A percentile compares a stretch with the other conserved stretches of the same genome.
phyloP scores from a whole-genome alignment of 805 yeast genomes.

The Wickerhamomyces chaumierensis region DNA sequence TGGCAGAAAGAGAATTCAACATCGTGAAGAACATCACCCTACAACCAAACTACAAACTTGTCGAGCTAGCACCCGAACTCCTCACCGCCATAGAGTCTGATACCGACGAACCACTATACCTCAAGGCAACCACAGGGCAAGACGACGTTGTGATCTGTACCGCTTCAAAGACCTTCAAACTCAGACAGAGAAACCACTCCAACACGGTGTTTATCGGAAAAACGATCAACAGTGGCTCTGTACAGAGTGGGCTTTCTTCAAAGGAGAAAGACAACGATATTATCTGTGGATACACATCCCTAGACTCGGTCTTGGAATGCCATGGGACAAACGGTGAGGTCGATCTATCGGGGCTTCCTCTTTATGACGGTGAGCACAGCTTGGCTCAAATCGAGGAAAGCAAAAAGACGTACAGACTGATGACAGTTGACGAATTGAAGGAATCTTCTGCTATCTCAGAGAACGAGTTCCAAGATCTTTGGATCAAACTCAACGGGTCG shows the following conservation, averaged over 20 bases:
- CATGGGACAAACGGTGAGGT: slow-evolving; percentile 22
- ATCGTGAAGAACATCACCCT: slow-evolving; percentile 3
- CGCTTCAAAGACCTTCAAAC: slow-evolving; percentile 40
- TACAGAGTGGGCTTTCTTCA: slow-evolving; percentile 3
- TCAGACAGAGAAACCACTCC: slow-evolving; percentile 79
- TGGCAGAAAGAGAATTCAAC: background rate
- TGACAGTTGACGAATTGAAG: slow-evolving; percentile 21
- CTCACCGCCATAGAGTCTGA: slow-evolving; percentile 23
- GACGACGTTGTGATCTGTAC: slow-evolving; percentile 54
- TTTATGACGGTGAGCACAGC: slow-evolving; percentile 24
- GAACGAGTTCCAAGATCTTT: slow-evolving; percentile 36
- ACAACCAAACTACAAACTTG: slow-evolving; percentile 30
- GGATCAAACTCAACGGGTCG: slow-evolving; percentile 48
- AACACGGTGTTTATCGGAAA: slow-evolving; percentile 59
- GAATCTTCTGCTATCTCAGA: slow-evolving; percentile 42
- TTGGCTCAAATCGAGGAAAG: slow-evolving; percentile 2
- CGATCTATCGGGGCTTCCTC: slow-evolving; percentile 22
- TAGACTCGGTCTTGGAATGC: slow-evolving; percentile 28
- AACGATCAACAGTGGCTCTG: slow-evolving; percentile 3
- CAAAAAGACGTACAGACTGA: background rate
- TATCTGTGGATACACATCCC: slow-evolving; percentile 23
- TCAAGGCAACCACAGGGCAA: slow-evolving; percentile 20
- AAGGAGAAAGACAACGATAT: slow-evolving; percentile 16
- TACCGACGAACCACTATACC: slow-evolving; percentile 13
- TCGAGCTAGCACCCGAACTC: slow-evolving; percentile 43